A percentile compares a stretch with the other conserved stretches of the same genome.
Conservation (phyloP, 129 eudicot species). For the Artemisia annua region DNA sequence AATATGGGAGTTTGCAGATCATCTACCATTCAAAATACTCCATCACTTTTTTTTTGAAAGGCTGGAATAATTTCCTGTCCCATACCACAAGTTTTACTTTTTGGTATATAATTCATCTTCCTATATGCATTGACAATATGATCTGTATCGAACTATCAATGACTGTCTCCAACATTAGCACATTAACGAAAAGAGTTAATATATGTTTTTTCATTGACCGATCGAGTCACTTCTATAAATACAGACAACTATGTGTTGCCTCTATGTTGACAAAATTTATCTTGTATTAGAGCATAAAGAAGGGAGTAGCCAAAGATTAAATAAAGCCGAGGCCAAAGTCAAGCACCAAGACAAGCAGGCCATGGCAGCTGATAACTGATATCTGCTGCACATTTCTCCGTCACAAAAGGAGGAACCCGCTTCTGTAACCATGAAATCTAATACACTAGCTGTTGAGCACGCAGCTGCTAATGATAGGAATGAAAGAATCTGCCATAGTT, state of each 20-base stretch:
- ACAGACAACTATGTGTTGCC: slow-evolving; percentile 10
- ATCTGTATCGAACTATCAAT: too few relatives aligned
- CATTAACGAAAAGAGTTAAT: neutral
- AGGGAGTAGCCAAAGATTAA: slow-evolving; percentile 80
- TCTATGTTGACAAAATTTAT: neutral
- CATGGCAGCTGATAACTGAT: slow-evolving; percentile 80
- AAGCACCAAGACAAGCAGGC: slow-evolving; percentile 86
- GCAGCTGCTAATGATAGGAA: slow-evolving; percentile 83
- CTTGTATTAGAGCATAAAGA: slow-evolving; percentile 26
- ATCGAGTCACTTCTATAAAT: neutral
- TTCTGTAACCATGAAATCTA: slow-evolving; percentile 49
- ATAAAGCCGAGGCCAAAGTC: slow-evolving; percentile 66
- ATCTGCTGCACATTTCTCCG: slow-evolving; percentile 58
- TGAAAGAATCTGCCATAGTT: slow-evolving; percentile 54
- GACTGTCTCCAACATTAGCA: too few relatives aligned
- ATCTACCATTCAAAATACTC: too few relatives aligned
- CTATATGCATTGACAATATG: too few relatives aligned
- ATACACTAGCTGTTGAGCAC: slow-evolving; percentile 75
- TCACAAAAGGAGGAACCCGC: slow-evolving; percentile 51
- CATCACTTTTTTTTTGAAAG: too few relatives aligned
- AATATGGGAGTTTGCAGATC: too few relatives aligned
- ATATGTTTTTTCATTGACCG: neutral
- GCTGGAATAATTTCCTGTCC: too few relatives aligned
- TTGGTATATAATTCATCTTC: too few relatives aligned
- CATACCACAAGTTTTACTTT: too few relatives aligned